These are phyloP conservation scores for Camellia japonica DNA, from an alignment of 148 eudicot species.

Conservation along the genomic window DNA sequence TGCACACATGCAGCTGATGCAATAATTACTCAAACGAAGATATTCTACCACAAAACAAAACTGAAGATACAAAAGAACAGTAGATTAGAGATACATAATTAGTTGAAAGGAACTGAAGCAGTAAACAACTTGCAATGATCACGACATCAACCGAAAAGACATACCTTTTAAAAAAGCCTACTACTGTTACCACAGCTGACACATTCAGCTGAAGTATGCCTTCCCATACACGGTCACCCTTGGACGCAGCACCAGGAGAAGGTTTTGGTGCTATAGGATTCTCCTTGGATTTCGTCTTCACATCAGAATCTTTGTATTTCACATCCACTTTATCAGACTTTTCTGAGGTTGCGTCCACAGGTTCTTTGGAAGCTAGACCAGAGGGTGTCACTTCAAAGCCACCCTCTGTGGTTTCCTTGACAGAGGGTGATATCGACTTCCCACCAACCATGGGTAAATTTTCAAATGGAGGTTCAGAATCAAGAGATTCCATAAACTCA, in stretches of 20 bases:
- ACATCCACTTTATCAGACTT: slow-evolving; percentile 25
- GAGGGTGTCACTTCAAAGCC: slow-evolving; percentile 14
- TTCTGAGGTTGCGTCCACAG: slow-evolving; percentile 20
- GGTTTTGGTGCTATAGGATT: slow-evolving; percentile 27
- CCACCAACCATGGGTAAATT: slow-evolving; percentile 50
- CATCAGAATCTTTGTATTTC: slow-evolving; percentile 29
- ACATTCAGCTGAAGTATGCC: slow-evolving; percentile 71
- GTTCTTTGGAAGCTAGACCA: slow-evolving; percentile 33
- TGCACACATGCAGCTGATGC: background rate
- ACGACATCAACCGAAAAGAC: background rate
- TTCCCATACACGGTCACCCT: slow-evolving; percentile 63
- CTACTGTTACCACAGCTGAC: slow-evolving; percentile 53
- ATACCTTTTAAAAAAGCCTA: slow-evolving; percentile 69
- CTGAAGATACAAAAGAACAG: background rate
- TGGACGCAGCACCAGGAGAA: slow-evolving; percentile 21
- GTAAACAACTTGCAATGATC: background rate
- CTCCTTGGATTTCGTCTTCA: slow-evolving; percentile 25
- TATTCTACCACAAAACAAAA: background rate
- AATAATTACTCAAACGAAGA: background rate
- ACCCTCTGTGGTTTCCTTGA: slow-evolving; percentile 34
- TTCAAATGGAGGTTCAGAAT: slow-evolving; percentile 91
- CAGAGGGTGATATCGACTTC: slow-evolving; percentile 20
- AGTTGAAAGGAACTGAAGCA: background rate
- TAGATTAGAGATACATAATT: background rate
- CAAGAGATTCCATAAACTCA: slow-evolving; percentile 94